These are phyloP conservation scores for Kondoa subrosea DNA, from an alignment of 768 basidiomycete species.

Conservation along the genomic window DNA sequence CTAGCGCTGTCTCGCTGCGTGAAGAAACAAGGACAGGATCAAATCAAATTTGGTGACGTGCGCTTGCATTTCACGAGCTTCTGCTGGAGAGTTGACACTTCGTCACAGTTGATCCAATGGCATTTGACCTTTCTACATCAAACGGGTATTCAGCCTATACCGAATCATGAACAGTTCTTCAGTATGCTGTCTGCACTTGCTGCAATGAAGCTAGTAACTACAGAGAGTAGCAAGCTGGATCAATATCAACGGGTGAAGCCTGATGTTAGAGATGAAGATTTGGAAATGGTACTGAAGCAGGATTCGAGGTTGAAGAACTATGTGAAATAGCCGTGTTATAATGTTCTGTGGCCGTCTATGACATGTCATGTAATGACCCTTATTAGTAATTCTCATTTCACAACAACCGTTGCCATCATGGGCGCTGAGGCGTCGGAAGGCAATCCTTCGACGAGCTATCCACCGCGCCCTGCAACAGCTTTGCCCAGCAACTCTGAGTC, in stretches of 20 bases:
- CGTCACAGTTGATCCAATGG: slow-evolving; percentile 23
- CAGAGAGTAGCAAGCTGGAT: slow-evolving; percentile 23
- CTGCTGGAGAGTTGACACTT: not conserved
- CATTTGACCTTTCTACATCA: slow-evolving; percentile 26
- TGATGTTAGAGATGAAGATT: slow-evolving; percentile 24
- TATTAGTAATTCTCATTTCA: too few species aligned
- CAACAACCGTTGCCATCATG: too few species aligned
- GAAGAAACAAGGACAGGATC: slow-evolving; percentile 24
- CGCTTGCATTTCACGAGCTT: slow-evolving; percentile 1
- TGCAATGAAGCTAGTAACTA: slow-evolving; percentile 21
- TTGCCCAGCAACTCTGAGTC: not conserved
- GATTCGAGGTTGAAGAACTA: slow-evolving; percentile 16
- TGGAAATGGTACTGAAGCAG: slow-evolving; percentile 24
- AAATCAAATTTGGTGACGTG: slow-evolving; percentile 28
- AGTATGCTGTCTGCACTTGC: slow-evolving; percentile 21
- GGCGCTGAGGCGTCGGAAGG: too few species aligned
- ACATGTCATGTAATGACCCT: too few species aligned
- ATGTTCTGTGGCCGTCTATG: too few species aligned
- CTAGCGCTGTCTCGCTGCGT: slow-evolving; percentile 26
- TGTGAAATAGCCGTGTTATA: slow-evolving; percentile 10
- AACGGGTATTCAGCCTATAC: slow-evolving; percentile 14
- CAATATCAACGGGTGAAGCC: slow-evolving; percentile 24
- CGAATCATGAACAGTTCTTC: slow-evolving; percentile 22
- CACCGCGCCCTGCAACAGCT: not conserved
- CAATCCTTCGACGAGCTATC: too few species aligned